Percentiles rank a stretch among this genome's conserved stretches.
Conservation (phyloP, 2,329 filamentous ascomycete species). For the Pseudonectria buxi region DNA sequence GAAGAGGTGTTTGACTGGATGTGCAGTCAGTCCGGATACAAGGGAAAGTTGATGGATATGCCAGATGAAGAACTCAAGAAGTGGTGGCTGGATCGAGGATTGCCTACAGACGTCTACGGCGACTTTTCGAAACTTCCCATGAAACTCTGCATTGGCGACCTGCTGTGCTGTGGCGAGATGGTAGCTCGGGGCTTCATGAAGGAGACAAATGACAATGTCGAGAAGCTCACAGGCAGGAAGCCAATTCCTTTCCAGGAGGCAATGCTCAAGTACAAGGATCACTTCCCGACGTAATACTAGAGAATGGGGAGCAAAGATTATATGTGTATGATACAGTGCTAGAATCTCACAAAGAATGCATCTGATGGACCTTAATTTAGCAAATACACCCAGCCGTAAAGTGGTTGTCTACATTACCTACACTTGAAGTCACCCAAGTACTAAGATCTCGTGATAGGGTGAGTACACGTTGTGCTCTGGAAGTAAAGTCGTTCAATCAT, state of each 20-base stretch:
- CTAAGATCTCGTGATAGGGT: no score
- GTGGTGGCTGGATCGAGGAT: constrained; percentile 16
- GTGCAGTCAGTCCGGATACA: constrained; percentile 12
- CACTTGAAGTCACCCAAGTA: no score
- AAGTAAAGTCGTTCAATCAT: no score
- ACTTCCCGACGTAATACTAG: constrained; percentile 8
- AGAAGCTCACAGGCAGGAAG: constrained; percentile 16
- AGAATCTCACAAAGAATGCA: no score
- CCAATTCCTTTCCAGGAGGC: constrained; percentile 13
- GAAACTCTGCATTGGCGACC: constrained; percentile 18
- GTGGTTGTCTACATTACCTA: no score
- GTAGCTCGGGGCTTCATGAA: constrained; percentile 13
- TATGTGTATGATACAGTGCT: no score
- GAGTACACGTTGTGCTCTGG: no score
- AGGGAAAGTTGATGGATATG: constrained; percentile 14
- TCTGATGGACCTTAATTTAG: no score
- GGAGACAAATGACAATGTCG: constrained; percentile 15
- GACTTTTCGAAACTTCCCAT: constrained; percentile 19
- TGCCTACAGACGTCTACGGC: constrained; percentile 15
- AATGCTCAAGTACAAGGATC: constrained; percentile 15
- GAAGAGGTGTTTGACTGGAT: constrained; percentile 18
- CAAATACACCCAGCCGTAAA: no score
- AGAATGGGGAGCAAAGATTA: no score
- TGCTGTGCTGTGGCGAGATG: constrained; percentile 20
- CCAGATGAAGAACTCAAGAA: constrained; percentile 17